Conservation (phyloP, 1,284 basidiomycete genomes). For the Marasmius fiardii region DNA sequence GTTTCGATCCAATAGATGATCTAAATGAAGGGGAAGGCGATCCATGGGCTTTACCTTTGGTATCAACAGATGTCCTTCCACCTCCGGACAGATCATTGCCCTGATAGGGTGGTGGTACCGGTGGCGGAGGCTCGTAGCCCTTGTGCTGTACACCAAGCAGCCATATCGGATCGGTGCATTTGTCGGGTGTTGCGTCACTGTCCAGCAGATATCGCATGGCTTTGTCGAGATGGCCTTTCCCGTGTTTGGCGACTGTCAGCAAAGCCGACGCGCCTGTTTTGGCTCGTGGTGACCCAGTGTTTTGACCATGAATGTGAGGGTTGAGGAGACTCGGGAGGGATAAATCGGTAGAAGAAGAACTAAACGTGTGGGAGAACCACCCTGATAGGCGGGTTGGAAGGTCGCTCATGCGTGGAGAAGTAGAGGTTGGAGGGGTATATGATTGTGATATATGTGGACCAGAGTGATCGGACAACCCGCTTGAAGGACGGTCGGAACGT, state of each 20-base stretch:
- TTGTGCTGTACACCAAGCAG: slow-evolving; percentile 78
- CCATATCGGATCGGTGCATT: slow-evolving; percentile 79
- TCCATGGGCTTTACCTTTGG: slow-evolving; percentile 12
- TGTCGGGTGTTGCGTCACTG: slow-evolving; percentile 79
- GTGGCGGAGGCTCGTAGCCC: slow-evolving; percentile 60
- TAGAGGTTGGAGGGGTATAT: slow-evolving; percentile 11
- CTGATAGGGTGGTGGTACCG: slow-evolving; percentile 22
- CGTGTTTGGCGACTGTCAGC: slow-evolving; percentile 64
- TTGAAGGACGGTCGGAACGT: slow-evolving; percentile 27
- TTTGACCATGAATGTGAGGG: slow-evolving; percentile 34
- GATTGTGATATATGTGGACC: slow-evolving; percentile 12
- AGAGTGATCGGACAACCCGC: neutral
- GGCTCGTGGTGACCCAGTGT: slow-evolving; percentile 37
- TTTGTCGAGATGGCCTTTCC: slow-evolving; percentile 73
- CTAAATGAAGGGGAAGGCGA: slow-evolving; percentile 22
- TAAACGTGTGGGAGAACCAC: slow-evolving; percentile 76
- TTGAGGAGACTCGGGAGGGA: slow-evolving; percentile 54
- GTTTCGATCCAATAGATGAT: slow-evolving; percentile 6
- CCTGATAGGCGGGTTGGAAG: slow-evolving; percentile 65
- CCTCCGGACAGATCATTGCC: slow-evolving; percentile 14
- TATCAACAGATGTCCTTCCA: slow-evolving; percentile 36
- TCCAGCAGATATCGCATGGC: slow-evolving; percentile 83
- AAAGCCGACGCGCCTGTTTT: slow-evolving; percentile 40
- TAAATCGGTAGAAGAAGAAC: slow-evolving; percentile 65
- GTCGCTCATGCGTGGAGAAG: slow-evolving; percentile 39